Base-by-base conservation (phyloP, 352 stramenopile species). In the Pythium aquatile region DNA sequence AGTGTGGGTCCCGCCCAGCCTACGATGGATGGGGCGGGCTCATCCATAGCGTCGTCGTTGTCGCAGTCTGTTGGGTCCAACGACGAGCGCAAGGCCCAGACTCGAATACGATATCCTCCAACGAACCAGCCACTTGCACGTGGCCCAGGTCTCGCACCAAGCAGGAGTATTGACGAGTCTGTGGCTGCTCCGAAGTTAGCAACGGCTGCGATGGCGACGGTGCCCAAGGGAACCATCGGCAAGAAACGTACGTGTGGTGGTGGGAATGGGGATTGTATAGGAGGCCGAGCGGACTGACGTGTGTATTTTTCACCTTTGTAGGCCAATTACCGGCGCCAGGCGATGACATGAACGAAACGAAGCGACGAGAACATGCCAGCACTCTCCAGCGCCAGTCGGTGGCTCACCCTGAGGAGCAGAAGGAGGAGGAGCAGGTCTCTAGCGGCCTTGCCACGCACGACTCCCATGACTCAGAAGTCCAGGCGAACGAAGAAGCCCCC, bases 101-200 rank as follows among this genome's bases (percentile, higher is more conserved):
- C 68, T 68, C 73, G 68, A 72, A 78, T 75, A 81, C 73, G 57
- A 66, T 69, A 57, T 63, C 72, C 63, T 66, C 59, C 58, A 62
- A 68, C 47, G 42, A 75, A 55, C 29, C 55, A 54, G 49, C 62
- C 30, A 62, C 61, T 57, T 13, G 52, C 60, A 70, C 54, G 63
- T 60, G 46, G 42, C 17, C 63, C 68, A 75, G 66, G 37, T 63
- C 48, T 71, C 57, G 47, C 32, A 55, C 35, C 60, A 59, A 70
- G 68, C 65, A 55, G 64, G 73, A 65, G 32, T 33, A 53, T 73
- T 54, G 58, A 47, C 42, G 65, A 71, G 58, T 66, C 65, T 32
- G 30, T 55, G 40, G 30, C 58, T 13, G 35, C 48, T 55, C 40
- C 52, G 44, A 54, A n/a, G 16, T 44, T 52, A 20, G 17, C 37